These are phyloP conservation scores for Rhodotorula sp. DNA, from an alignment of 1,284 basidiomycete genomes.

Conservation along the genomic window DNA sequence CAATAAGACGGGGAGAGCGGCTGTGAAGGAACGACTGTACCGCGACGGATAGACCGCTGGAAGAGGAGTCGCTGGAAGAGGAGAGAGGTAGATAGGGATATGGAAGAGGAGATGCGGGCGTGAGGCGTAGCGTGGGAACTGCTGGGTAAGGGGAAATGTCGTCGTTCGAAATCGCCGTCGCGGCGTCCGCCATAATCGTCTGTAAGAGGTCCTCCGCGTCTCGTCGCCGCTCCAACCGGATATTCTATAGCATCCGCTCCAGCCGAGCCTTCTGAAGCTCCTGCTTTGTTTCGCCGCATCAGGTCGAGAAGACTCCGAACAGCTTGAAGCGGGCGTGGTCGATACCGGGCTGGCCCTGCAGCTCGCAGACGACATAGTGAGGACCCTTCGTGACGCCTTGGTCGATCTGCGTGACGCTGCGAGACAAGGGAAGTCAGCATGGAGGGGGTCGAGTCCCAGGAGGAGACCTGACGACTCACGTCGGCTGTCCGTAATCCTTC, in stretches of 20 bases:
- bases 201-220: neutral
- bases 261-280: too few species aligned
- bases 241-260: neutral
- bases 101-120: neutral
- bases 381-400: slow-evolving; percentile 43
- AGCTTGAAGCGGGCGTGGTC: slow-evolving; percentile 36
- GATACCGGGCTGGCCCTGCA: slow-evolving; percentile 43
- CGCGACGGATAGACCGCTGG: too few species aligned
- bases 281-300: neutral
- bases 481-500: slow-evolving; percentile 52
- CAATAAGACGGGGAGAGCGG: too few species aligned
- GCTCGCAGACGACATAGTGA: slow-evolving; percentile 45
- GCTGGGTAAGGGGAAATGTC: neutral
- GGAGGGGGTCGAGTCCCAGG: neutral
- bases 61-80: too few species aligned
- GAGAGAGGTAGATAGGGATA: neutral
- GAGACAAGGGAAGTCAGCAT: neutral
- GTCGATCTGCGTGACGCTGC: slow-evolving; percentile 44
- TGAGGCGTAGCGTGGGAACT: neutral
- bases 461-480: slow-evolving; percentile 47
- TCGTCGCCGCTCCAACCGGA: neutral
- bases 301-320: slow-evolving; percentile 36
- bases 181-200: too few species aligned
- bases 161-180: too few species aligned
- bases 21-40: too few species aligned